Evolutionary conservation across 2,329 filamentous ascomycete genomes (phyloP).

Genomic region (Fusarium mexicanum): DNA sequence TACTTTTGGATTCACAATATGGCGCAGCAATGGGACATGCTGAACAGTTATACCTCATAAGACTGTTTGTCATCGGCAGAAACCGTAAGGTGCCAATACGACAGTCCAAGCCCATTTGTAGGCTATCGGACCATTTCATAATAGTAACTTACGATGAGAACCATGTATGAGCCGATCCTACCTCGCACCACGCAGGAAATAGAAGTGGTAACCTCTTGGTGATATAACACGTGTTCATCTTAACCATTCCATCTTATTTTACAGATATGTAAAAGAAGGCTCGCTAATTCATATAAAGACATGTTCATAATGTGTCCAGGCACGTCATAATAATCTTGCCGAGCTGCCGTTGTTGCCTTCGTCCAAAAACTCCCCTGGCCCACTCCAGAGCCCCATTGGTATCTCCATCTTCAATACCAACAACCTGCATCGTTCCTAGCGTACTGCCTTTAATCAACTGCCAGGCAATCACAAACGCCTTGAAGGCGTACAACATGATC

Average conservation of each 20-base stretch:
- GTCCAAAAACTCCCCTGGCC: constrained; percentile 7
- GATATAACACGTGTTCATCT: rapidly evolving
- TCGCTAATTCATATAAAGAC: background rate
- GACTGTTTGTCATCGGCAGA: background rate
- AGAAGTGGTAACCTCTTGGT: background rate
- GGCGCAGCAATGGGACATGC: too few species aligned
- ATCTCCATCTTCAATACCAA: constrained; percentile 10
- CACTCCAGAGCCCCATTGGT: background rate
- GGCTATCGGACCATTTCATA: background rate
- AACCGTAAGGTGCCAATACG: background rate
- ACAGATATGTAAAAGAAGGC: background rate
- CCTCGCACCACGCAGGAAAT: background rate
- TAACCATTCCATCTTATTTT: background rate
- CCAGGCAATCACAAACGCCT: constrained; percentile 54
- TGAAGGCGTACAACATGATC: constrained; percentile 52
- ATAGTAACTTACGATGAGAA: background rate
- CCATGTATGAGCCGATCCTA: background rate
- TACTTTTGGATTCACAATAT: too few species aligned
- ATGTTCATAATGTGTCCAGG: constrained; percentile 1
- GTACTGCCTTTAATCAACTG: constrained; percentile 47
- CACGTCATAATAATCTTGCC: constrained; percentile 13
- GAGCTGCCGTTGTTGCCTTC: constrained; percentile 6
- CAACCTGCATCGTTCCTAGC: constrained; percentile 43
- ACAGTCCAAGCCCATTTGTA: too few species aligned
- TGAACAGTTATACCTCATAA: background rate